Evolutionary conservation across 257 asterid genomes (phyloP), one percentile per base, ranked within the genome.

Genomic region (Forsythia viridissima): DNA sequence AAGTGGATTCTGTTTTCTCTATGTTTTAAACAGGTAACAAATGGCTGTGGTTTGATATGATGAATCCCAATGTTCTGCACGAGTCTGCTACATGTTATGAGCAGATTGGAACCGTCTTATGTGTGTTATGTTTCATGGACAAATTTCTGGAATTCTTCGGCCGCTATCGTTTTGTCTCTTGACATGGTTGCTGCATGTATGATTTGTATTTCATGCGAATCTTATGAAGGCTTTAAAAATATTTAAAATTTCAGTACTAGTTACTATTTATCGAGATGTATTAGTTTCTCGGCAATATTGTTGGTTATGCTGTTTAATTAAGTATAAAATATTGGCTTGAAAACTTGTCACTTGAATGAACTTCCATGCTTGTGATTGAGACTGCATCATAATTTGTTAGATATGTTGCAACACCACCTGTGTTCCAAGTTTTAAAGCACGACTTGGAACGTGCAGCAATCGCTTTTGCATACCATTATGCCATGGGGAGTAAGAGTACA

Each of bases 11-110:
- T 6, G 20, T 24, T 70, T 38, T 70, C 46, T 78, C n/a, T 21
- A 74, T 77, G 70, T 6, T n/a, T 71, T 40, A 13, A 21, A 76
- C 85, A 89, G 90, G 90, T 89, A 73, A 81, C 79, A 77, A 21
- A 9, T 38, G 36, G 75, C 76, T 24, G 70, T 24, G 81, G 36
- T 44, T 40, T 68, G 77, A 57, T 72, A 79, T 69, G 40, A 70
- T 75, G 48, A 63, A 37, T n/a, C 67, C 67, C 36, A 5, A 59
- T 20, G 36, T 59, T 59, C 36, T 6, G 66, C 66, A 8, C 6
- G 42, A 15, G 13, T 48, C 68, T 30, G 81, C 34, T 68, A 43
- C 57, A 57, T 79, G 72, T 74, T 41, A 39, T 13, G 21, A 70
- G 55, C 65, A 37, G 36, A 20, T 44, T 44, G 66, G 78, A 68